Base-by-base conservation (phyloP, 2,329 filamentous ascomycete species). In the Hypoxylon sp. region DNA sequence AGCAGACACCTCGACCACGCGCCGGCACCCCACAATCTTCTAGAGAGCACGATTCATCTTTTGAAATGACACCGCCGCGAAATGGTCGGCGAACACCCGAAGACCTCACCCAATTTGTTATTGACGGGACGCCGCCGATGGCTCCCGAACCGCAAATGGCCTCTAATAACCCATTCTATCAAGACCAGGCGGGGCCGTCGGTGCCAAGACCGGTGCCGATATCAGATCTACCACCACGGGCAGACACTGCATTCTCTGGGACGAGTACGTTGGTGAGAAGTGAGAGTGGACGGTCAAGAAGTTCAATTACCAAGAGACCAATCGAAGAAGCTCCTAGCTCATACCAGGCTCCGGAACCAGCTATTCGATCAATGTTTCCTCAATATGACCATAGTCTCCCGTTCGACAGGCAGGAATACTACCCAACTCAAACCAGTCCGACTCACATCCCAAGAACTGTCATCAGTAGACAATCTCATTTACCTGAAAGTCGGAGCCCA, bases 301-400 rank as follows among this genome's bases (percentile, higher is more conserved):
- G 78, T 73, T 89, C 85, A 19, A 87, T 87, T 68, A 83, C 84
- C 52, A 88, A 88, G 69, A 76, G 79, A 22, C 85, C 84, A 15
- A 71, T 83, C 3, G 72, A 71, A 24, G 78, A 80, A 22, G 75
- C 77, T 7, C 47, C 74, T 1, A 41, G 17, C 17, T 47, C 62
- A 19, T 61, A 72, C 4, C 68, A 72, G 20, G 63, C 65, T 24
- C 50, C 59, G 2, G 70, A 72, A 39, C 62, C 78, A 5, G 79
- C 84, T 0, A 83, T 91, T 70, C 84, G 86, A 30, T 93, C 91
- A 22, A 93, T 94, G 70, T 94, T 94, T 70, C 91, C 91, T 6
- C 83, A 85, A 28, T 93, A 93, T 73, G 88, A 94, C 71, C 89
- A 87, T 2, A 84, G 84, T 1, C 74, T 92, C 22, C 82, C 90